Base-by-base conservation (phyloP, 176 grass and related monocot genomes). In the Poa annua region DNA sequence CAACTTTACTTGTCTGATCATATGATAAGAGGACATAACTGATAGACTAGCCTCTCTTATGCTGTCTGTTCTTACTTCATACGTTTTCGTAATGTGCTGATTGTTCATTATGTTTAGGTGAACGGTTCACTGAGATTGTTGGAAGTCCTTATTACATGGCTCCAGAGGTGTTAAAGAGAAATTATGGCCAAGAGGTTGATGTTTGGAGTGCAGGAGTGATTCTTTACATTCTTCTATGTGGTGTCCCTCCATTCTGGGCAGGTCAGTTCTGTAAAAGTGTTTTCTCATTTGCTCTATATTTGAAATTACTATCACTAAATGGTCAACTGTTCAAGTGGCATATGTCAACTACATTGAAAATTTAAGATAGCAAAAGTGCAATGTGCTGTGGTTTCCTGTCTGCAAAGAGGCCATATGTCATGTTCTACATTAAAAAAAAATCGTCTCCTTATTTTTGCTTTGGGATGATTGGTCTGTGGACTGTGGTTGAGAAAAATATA, bases 131-230 rank as follows among this genome's bases (percentile, higher is more conserved):
- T 61, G 97, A 99, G 86, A 99, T 99, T 88, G 97, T 99, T 38
- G 97, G 97, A 80, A 99, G 97, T 66, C 97, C 97, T 80, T 99
- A 99, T 92, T 99, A 99, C 89, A 99, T 99, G 97, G 97, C 97
- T 84, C 97, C 97, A 22, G 97, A 99, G 81, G 93, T 99, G 60
- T 78, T 99, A 25, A 99, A 94, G 83, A 93, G 97, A 88, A 90
- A 94, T 73, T 99, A 99, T 25, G 97, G 97, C 35, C 97, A 91
- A 3, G 93, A 99, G 83, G 85, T 99, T 50, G 97, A 99, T 88
- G 94, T 99, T 78, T 99, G 97, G 97, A 99, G 97, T 79, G 93
- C 97, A 48, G 97, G 97, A 80, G 97, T 99, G 49, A 96, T 99
- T 76, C 86, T 99, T 74, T 99, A 96, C 59, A 94, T 99, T 77